phyloP scores from a whole-genome alignment of 257 asterid genomes.

The Linaria vulgaris region DNA sequence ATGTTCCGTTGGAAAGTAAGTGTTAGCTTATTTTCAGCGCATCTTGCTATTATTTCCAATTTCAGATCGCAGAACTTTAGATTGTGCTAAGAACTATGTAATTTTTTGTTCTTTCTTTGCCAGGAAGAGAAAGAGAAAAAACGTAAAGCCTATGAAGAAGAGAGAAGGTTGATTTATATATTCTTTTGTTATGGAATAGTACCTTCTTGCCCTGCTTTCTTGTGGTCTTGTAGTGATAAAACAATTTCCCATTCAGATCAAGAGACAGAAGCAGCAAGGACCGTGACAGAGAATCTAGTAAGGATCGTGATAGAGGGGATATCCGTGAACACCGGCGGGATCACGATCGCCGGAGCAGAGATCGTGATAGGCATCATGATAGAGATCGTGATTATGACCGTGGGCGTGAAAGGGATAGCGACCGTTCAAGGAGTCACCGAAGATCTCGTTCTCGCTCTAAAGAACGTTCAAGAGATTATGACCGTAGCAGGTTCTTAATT shows the following conservation, averaged over 20 bases:
- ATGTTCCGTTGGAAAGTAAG: neutral
- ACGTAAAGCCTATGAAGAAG: conserved; percentile 77
- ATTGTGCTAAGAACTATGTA: conserved; percentile 6
- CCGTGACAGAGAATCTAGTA: conserved; percentile 67
- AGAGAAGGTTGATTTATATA: conserved; percentile 52
- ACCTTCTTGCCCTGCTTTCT: neutral
- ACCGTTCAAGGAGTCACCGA: conserved; percentile 63
- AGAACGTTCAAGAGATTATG: conserved; percentile 87
- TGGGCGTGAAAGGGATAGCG: conserved; percentile 71
- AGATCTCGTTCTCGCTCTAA: conserved; percentile 86
- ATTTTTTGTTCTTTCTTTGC: conserved; percentile 32
- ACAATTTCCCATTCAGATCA: conserved; percentile 43
- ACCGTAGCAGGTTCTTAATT: conserved; percentile 70
- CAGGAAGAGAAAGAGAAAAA: conserved; percentile 89
- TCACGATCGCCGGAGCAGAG: conserved; percentile 67
- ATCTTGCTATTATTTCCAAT: neutral
- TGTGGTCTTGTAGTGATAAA: conserved; percentile 19
- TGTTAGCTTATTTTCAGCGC: neutral
- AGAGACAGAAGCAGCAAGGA: conserved; percentile 69
- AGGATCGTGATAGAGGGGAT: conserved; percentile 64
- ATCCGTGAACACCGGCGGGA: conserved; percentile 64
- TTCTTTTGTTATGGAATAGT: conserved; percentile 1
- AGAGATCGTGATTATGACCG: conserved; percentile 44
- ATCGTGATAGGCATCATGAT: conserved; percentile 53
- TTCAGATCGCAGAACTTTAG: neutral